phyloP scores from a whole-genome alignment of 768 basidiomycete genomes.

The Boletus sensibilis region DNA sequence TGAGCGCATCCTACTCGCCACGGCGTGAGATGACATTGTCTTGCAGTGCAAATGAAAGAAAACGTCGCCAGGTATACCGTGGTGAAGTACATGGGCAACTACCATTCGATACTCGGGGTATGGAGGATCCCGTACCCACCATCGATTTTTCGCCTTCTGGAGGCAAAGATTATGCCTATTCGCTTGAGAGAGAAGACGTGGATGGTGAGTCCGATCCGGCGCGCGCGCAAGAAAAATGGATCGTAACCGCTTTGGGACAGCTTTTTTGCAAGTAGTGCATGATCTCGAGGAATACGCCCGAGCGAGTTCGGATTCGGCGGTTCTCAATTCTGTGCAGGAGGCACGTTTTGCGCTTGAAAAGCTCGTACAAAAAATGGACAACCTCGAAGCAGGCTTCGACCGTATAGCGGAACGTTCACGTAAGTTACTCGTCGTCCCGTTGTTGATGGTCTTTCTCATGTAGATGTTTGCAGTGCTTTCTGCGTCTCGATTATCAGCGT shows the following conservation, averaged over 20 bases:
- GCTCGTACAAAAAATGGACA: constrained; percentile 75
- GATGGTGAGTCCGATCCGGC: constrained; percentile 55
- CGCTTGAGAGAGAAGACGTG: constrained; percentile 67
- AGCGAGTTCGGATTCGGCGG: constrained; percentile 43
- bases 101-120: constrained; percentile 79
- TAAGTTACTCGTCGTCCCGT: constrained; percentile 36
- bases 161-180: constrained; percentile 58
- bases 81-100: constrained; percentile 82
- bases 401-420: constrained; percentile 81
- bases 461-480: constrained; percentile 58
- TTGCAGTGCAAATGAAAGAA: constrained; percentile 68
- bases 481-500: constrained; percentile 64
- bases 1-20: constrained; percentile 13
- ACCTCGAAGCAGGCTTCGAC: constrained; percentile 77
- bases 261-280: constrained; percentile 57
- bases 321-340: constrained; percentile 58
- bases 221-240: background rate
- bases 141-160: constrained; percentile 79
- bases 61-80: constrained; percentile 81
- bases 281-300: constrained; percentile 61
- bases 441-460: background rate
- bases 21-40: constrained; percentile 2
- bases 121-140: constrained; percentile 77
- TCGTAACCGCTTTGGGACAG: constrained; percentile 37
- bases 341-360: constrained; percentile 64